These are phyloP conservation scores for Galerina marginata DNA, from an alignment of 768 basidiomycete species.

Conservation along the genomic window DNA sequence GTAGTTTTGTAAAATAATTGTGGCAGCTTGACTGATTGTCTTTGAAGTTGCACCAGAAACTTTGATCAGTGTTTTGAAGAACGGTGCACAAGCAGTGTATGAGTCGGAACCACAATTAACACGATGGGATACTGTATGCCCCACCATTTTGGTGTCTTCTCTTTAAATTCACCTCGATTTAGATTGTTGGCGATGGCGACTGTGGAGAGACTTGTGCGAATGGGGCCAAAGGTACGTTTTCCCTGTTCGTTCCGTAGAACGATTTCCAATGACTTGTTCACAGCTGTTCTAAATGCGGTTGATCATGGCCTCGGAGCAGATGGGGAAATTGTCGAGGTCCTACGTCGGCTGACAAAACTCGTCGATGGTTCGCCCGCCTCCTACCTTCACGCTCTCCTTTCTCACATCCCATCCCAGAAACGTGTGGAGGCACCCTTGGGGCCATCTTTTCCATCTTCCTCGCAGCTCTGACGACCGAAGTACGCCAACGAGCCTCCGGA, in stretches of 20 bases:
- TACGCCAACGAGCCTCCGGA: background rate
- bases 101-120: constrained; percentile 4
- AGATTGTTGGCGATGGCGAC: constrained; percentile 6
- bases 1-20: background rate
- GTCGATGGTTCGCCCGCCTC: background rate
- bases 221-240: background rate
- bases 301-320: constrained; percentile 1
- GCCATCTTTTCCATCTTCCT: constrained; percentile 5
- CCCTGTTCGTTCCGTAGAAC: background rate
- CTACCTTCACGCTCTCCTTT: background rate
- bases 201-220: constrained; percentile 6
- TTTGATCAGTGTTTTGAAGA: background rate
- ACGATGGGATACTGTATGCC: constrained; percentile 5
- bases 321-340: constrained; percentile 1
- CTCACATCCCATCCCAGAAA: background rate
- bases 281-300: constrained; percentile 1
- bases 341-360: background rate
- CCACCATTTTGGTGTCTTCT: background rate
- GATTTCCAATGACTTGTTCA: background rate
- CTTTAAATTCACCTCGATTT: background rate
- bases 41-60: background rate
- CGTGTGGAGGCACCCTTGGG: constrained; percentile 1
- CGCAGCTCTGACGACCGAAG: constrained; percentile 5
- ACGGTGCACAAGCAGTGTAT: constrained; percentile 2
- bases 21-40: background rate